Percentiles rank a stretch among this genome's conserved stretches.
Conservation (phyloP, 2,329 filamentous ascomycete species). For the Arthrobotrys musiformis region DNA sequence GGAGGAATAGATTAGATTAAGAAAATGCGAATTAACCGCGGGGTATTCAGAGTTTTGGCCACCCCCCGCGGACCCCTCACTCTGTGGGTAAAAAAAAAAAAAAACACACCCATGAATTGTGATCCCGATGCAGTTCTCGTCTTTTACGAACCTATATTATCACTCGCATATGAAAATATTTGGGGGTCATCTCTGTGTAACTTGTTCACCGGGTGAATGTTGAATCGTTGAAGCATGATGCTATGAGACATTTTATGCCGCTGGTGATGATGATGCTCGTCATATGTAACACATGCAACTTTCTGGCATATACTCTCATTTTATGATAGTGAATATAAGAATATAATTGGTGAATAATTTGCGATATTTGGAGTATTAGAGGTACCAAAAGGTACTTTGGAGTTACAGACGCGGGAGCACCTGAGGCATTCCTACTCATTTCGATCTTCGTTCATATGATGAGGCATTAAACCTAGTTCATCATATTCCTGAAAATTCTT, state of each 20-base stretch:
- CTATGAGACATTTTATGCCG: constrained; percentile 54
- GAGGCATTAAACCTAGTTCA: constrained; percentile 48
- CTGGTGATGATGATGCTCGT: not conserved
- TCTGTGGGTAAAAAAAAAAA: not conserved
- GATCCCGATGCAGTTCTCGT: constrained; percentile 1
- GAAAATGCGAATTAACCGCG: constrained; percentile 29
- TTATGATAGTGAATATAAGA: not conserved
- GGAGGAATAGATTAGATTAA: constrained; percentile 21
- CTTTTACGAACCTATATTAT: constrained; percentile 23
- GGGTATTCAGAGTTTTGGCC: constrained; percentile 6
- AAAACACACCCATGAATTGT: not conserved
- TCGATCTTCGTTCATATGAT: constrained; percentile 42
- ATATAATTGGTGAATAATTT: constrained; percentile 4
- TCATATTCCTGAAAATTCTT: constrained; percentile 3
- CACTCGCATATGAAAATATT: constrained; percentile 15
- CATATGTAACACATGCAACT: constrained; percentile 23
- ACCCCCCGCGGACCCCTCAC: constrained; percentile 10
- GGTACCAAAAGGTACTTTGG: constrained; percentile 43
- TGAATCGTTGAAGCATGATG: not conserved
- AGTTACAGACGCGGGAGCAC: not conserved
- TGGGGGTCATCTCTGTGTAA: constrained; percentile 31
- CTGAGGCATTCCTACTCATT: constrained; percentile 12
- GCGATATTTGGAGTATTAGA: constrained; percentile 1
- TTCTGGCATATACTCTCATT: constrained; percentile 1
- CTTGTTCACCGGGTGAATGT: not conserved